A percentile compares a stretch with the other conserved stretches of the same genome.
phyloP scores from a whole-genome alignment of 768 basidiomycete genomes.

The Pisolithus marmoratus region DNA sequence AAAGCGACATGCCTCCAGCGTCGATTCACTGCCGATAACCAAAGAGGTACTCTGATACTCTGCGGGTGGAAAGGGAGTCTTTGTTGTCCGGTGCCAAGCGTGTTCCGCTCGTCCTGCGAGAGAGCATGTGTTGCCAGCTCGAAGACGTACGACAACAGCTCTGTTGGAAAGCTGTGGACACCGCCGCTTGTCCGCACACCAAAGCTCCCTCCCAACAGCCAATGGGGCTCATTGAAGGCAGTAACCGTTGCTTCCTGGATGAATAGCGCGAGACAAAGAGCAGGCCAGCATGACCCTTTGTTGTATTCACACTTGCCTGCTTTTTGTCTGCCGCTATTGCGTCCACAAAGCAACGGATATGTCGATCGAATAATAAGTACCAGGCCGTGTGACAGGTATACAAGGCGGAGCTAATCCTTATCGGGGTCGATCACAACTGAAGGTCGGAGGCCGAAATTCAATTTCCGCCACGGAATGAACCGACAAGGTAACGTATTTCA shows the following conservation, averaged over 20 bases:
- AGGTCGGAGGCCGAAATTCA: not conserved
- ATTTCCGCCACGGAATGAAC: not conserved
- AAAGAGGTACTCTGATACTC: constrained; percentile 39
- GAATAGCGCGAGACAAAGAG: not conserved
- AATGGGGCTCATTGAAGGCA: not conserved
- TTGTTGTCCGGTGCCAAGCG: constrained; percentile 12
- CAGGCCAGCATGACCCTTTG: not conserved
- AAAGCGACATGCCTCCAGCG: constrained; percentile 50
- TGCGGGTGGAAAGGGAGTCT: constrained; percentile 32
- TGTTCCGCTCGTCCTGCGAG: constrained; percentile 16
- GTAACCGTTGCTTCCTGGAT: not conserved
- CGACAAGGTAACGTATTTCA: not conserved
- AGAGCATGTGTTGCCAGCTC: constrained; percentile 36
- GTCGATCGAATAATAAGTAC: not conserved
- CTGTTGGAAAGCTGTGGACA: constrained; percentile 45
- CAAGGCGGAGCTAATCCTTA: not conserved
- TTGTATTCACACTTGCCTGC: not conserved
- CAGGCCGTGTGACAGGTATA: not conserved
- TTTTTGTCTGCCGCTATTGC: not conserved
- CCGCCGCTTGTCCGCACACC: constrained; percentile 19
- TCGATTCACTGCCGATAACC: constrained; percentile 42
- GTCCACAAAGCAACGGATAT: not conserved
- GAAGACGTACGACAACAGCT: constrained; percentile 55
- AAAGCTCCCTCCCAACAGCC: not conserved
- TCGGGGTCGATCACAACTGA: not conserved